Percentiles rank a stretch among this genome's conserved stretches.
Conservation (phyloP, 2,329 filamentous ascomycete genomes). For the Phaeoacremonium minimum region DNA sequence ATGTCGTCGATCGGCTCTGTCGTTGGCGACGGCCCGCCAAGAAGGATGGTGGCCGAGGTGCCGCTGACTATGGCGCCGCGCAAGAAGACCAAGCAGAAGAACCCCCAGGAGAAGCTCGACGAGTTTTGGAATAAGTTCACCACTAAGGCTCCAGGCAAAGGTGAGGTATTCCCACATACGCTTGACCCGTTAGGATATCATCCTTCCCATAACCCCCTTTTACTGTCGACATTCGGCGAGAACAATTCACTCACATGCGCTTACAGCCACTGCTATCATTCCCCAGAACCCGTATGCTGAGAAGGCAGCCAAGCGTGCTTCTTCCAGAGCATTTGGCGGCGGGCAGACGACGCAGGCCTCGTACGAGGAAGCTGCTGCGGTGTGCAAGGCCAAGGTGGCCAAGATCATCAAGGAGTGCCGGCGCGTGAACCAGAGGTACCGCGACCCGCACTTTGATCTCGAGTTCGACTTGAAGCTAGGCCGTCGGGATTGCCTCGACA, state of each 20-base stretch:
- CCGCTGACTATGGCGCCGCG: neutral
- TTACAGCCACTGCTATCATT: slow-evolving; percentile 60
- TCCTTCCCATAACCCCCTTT: neutral
- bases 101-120: slow-evolving; percentile 65
- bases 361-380: slow-evolving; percentile 67
- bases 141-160: slow-evolving; percentile 67
- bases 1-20: too few relatives aligned
- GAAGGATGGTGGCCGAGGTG: too few relatives aligned
- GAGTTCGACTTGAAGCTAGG: slow-evolving; percentile 67
- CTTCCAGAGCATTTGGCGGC: slow-evolving; percentile 44
- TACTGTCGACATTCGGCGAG: neutral
- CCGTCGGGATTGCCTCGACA: slow-evolving; percentile 44
- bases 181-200: neutral
- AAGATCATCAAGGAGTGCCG: slow-evolving; percentile 64
- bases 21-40: too few relatives aligned
- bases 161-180: slow-evolving; percentile 22
- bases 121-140: slow-evolving; percentile 72
- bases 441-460: slow-evolving; percentile 82
- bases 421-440: slow-evolving; percentile 79
- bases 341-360: slow-evolving; percentile 58
- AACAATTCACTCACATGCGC: neutral
- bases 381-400: slow-evolving; percentile 62
- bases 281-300: slow-evolving; percentile 64
- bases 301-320: slow-evolving; percentile 51
- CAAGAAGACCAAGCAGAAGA: slow-evolving; percentile 40